Percentiles rank a stretch among this genome's conserved stretches.
phyloP scores from a whole-genome alignment of 1,284 basidiomycete genomes.

The Sutorius eximius region DNA sequence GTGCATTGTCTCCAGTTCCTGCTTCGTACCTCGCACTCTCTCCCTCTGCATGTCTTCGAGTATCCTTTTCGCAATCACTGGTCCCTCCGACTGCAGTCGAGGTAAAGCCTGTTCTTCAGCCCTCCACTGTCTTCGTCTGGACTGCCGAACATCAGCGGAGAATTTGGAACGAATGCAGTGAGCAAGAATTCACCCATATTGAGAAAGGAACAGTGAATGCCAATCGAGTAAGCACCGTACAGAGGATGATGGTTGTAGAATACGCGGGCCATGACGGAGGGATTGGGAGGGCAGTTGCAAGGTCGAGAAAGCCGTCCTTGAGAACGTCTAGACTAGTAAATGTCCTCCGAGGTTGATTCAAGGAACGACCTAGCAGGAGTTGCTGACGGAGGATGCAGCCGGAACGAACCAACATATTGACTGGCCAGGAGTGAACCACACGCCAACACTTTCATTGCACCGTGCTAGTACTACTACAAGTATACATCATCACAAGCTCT shows the following conservation, averaged over 20 bases:
- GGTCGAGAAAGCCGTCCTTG: conserved; percentile 55
- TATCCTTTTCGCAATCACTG: conserved; percentile 51
- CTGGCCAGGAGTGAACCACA: not conserved
- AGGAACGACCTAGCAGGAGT: conserved; percentile 1
- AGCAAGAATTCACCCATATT: conserved; percentile 65
- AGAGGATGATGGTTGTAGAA: conserved; percentile 74
- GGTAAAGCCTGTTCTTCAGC: conserved; percentile 72
- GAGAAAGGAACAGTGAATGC: conserved; percentile 71
- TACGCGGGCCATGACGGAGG: conserved; percentile 68
- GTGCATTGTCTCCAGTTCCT: conserved; percentile 50
- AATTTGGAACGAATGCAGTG: conserved; percentile 7
- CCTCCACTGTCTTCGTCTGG: conserved; percentile 61
- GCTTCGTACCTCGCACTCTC: conserved; percentile 54
- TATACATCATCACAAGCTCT: not conserved
- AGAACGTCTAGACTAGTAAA: conserved; percentile 42
- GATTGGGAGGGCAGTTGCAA: conserved; percentile 68
- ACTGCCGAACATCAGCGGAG: conserved; percentile 41
- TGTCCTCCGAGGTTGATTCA: conserved; percentile 26
- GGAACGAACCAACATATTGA: conserved; percentile 28
- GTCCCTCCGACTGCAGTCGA: conserved; percentile 55
- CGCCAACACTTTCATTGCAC: not conserved
- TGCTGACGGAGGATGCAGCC: conserved; percentile 7
- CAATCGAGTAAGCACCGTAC: conserved; percentile 67
- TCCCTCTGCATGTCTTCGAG: conserved; percentile 59
- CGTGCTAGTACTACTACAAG: not conserved